Base-by-base conservation (phyloP, 345 rosid species). In the Microthlaspi erraticum region DNA sequence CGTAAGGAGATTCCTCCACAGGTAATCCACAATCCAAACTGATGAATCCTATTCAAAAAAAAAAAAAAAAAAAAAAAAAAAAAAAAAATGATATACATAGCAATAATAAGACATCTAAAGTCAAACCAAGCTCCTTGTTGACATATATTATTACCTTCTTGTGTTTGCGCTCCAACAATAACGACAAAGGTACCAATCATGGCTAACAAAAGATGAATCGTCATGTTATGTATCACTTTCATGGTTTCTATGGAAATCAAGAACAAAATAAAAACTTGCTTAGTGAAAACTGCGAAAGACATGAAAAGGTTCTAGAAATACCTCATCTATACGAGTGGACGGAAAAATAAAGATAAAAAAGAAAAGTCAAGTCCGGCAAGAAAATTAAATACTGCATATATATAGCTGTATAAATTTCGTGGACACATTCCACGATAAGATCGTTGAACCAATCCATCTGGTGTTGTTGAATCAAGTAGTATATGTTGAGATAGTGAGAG, bases 1-100 rank as follows among this genome's bases (percentile, higher is more conserved):
- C 5, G 12, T 79, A 83, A 14, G 58, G 66, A n/a, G 73, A 57
- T 20, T 62, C 71, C 13, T 20, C 38, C 36, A 12, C 8, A 2
- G 78, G 60, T 8, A 65, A 66, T 5, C 86, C 89, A 19, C 88
- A 82, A 56, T 82, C 86, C 51, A 82, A 71, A 61, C 86, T 84
- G 13, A 82, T 76, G 66, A 81, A 82, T 13, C 82, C 88, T 81
- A 71, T 44, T 16, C 19, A 60, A 19, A 23, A 14, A 29, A 14
- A 6, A 0, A 2, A 23, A 12, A 52, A 14, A 16, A 12, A 17
- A 2, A 11, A 5, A 14, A 11, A n/a, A n/a, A 14, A 14, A 34
- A 10, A 8, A 6, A 19, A 12, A 12, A 42, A 2, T 10, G 6
- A 29, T 61, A 23, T 8, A 23, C 29, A 26, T 1, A 26, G n/a